Conservation (phyloP, 306 rosid genomes). For the Alnus rubra region DNA sequence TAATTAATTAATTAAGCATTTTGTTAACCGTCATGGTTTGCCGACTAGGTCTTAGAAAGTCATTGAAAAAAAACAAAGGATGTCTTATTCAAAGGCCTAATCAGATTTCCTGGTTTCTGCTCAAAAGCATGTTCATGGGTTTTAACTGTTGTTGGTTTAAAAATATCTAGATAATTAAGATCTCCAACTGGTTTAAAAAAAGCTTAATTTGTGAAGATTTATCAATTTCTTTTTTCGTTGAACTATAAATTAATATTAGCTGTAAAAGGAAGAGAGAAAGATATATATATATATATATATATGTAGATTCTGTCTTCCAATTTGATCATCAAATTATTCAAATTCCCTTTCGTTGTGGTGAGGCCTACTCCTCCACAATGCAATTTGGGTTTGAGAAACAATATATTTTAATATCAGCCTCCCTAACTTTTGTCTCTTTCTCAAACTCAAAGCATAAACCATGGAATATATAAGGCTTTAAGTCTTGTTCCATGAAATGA, state of each 20-base stretch:
- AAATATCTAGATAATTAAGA: slow-evolving; percentile 4
- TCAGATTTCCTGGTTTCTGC: slow-evolving; percentile 36
- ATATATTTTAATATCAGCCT: slow-evolving; percentile 30
- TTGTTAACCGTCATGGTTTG: background rate
- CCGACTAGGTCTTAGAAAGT: background rate
- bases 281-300: too few relatives aligned
- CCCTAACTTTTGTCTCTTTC: slow-evolving; percentile 45
- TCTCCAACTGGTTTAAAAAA: background rate
- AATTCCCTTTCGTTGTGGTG: slow-evolving; percentile 57
- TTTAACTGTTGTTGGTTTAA: slow-evolving; percentile 20
- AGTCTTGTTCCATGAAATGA: slow-evolving; percentile 13
- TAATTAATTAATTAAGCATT: background rate
- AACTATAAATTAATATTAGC: slow-evolving; percentile 34
- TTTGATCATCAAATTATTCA: slow-evolving; percentile 60
- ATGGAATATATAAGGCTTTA: slow-evolving; percentile 23
- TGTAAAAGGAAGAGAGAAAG: slow-evolving; percentile 41
- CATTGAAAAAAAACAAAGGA: background rate
- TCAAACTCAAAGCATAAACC: slow-evolving; percentile 38
- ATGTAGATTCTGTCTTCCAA: slow-evolving; percentile 61
- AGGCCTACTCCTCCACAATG: slow-evolving; percentile 47
- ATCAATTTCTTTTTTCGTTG: too few relatives aligned
- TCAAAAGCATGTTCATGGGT: slow-evolving; percentile 8
- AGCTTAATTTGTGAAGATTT: background rate
- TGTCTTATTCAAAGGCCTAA: slow-evolving; percentile 23
- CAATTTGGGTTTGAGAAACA: slow-evolving; percentile 31